These are phyloP conservation scores for Syzygium syzygioides DNA, from an alignment of 441 rosid species.

Conservation along the genomic window DNA sequence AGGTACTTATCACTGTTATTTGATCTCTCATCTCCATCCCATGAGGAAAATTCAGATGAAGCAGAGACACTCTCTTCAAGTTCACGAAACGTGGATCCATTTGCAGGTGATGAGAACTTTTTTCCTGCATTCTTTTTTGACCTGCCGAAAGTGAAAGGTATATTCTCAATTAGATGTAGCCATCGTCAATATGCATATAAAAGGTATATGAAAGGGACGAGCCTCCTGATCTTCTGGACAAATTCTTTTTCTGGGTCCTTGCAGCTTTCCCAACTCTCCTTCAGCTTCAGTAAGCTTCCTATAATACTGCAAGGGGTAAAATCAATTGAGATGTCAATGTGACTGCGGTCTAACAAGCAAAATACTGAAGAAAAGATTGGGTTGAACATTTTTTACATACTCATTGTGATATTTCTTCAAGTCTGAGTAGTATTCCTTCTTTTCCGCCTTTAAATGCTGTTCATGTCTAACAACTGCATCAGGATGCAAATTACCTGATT, in stretches of 20 bases:
- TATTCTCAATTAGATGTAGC: neutral
- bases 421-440: slow-evolving; percentile 48
- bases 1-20: slow-evolving; percentile 57
- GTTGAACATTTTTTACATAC: slow-evolving; percentile 38
- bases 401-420: slow-evolving; percentile 70
- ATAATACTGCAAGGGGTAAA: slow-evolving; percentile 55
- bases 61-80: slow-evolving; percentile 40
- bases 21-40: slow-evolving; percentile 64
- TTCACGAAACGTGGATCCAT: slow-evolving; percentile 30
- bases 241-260: slow-evolving; percentile 63
- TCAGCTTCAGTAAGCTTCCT: slow-evolving; percentile 60
- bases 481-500: slow-evolving; percentile 77
- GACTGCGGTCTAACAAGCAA: neutral
- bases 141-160: slow-evolving; percentile 25
- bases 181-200: neutral
- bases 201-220: slow-evolving; percentile 13
- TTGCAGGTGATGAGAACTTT: slow-evolving; percentile 22
- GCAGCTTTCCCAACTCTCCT: slow-evolving; percentile 71
- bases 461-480: slow-evolving; percentile 59
- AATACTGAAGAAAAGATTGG: neutral
- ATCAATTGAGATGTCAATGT: slow-evolving; percentile 19
- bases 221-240: slow-evolving; percentile 60
- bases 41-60: slow-evolving; percentile 76
- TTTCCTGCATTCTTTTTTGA: slow-evolving; percentile 36
- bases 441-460: slow-evolving; percentile 37